A percentile compares a stretch with the other conserved stretches of the same genome.
phyloP scores from a whole-genome alignment of 2,329 filamentous ascomycete genomes.

The Stachybotrys echinatus region DNA sequence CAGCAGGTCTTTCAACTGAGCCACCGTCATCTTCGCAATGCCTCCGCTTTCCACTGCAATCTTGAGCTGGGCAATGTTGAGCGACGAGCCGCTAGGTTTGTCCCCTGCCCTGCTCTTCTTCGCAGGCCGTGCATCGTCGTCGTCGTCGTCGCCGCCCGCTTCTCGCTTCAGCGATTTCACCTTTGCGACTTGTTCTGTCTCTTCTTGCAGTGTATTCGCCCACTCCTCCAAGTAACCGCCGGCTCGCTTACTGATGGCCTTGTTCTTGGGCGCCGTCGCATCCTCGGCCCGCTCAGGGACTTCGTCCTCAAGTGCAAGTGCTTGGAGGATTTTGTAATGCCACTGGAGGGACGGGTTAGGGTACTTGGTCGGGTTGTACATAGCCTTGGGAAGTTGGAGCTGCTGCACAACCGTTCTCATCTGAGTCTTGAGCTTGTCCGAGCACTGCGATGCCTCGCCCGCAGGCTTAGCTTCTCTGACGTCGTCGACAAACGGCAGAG shows the following conservation, averaged over 20 bases:
- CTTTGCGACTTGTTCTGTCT: slow-evolving; percentile 32
- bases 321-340: slow-evolving; percentile 94
- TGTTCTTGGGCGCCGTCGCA: slow-evolving; percentile 76
- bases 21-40: slow-evolving; percentile 50
- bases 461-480: slow-evolving; percentile 68
- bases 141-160: slow-evolving; percentile 39
- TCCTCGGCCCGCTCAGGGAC: slow-evolving; percentile 70
- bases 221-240: slow-evolving; percentile 76
- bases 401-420: slow-evolving; percentile 84
- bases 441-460: slow-evolving; percentile 45
- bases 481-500: slow-evolving; percentile 86
- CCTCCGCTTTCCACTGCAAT: slow-evolving; percentile 37
- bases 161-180: slow-evolving; percentile 47
- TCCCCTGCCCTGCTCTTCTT: slow-evolving; percentile 31
- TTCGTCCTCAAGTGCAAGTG: slow-evolving; percentile 86
- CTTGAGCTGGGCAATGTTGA: slow-evolving; percentile 43
- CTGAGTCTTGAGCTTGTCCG: slow-evolving; percentile 68
- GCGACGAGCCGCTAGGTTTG: slow-evolving; percentile 24
- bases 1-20: slow-evolving; percentile 45
- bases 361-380: slow-evolving; percentile 81
- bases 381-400: slow-evolving; percentile 78
- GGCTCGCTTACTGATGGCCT: slow-evolving; percentile 83
- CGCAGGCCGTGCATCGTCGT: slow-evolving; percentile 40
- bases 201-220: slow-evolving; percentile 61
- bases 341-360: slow-evolving; percentile 91